Evolutionary conservation across 176 grass and related monocot species (phyloP).

Genomic region (Aegilops speltoides): DNA sequence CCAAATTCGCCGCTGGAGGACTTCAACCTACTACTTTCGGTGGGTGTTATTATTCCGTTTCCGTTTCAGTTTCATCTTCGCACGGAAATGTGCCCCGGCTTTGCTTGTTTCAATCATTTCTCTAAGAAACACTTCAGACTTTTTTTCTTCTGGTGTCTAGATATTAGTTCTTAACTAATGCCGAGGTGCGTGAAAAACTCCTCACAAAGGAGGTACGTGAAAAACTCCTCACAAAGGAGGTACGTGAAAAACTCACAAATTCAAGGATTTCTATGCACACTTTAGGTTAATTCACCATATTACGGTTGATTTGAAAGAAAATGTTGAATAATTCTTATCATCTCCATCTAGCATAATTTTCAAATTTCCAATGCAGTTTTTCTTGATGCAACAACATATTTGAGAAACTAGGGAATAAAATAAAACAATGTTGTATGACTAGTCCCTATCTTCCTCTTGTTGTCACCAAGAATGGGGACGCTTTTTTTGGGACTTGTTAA

Average conservation of each 20-base stretch:
- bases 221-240: too few species aligned
- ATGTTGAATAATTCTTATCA: background rate
- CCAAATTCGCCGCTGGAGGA: background rate
- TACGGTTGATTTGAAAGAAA: background rate
- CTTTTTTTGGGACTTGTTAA: background rate
- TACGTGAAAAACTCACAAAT: background rate
- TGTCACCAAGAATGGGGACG: background rate
- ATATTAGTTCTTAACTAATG: background rate
- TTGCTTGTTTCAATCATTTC: too few species aligned
- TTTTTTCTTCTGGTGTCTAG: background rate
- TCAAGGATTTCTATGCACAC: background rate
- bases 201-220: too few species aligned
- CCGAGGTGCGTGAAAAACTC: background rate
- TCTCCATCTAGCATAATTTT: too few species aligned
- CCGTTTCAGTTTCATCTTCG: background rate
- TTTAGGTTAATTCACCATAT: background rate
- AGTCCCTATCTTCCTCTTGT: background rate
- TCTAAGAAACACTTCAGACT: background rate
- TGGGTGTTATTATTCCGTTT: background rate
- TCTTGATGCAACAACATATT: too few species aligned
- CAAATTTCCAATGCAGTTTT: too few species aligned
- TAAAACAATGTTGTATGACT: background rate
- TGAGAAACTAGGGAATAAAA: too few species aligned
- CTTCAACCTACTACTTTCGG: background rate
- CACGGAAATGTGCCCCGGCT: background rate